Base-by-base conservation (phyloP, 768 basidiomycete genomes). In the Pholiota microspora region DNA sequence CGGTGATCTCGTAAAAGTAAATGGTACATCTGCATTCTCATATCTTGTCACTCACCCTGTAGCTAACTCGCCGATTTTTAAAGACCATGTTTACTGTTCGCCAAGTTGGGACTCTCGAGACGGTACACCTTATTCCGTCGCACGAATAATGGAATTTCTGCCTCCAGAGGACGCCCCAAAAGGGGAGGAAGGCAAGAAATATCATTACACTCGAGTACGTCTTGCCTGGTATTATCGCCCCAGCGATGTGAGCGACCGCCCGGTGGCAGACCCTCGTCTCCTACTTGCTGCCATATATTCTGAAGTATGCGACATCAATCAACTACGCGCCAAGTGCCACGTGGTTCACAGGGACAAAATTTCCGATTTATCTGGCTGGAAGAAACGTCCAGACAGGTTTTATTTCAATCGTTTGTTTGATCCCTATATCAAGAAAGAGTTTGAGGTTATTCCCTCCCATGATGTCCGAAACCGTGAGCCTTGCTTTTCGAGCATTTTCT, bases 81-180 rank as follows among this genome's bases (percentile, higher is more conserved):
- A 97, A 67, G 96, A 98, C 72, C 94, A 98, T 75, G 95, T 98
- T 62, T 98, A 97, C 69, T 93, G 93, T 73, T 94, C 95, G 28
- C 90, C 94, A 27, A 89, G 86, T 57, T 98, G 94, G 94, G 82
- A 86, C 53, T 80, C 89, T 57, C 84, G 95, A 57, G 94, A 97
- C 67, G 92, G 93, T 64, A 93, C 94, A 57, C 95, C 97, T 54
- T 98, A 97, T 72, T 90, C 91, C 38, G 85, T 99, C 55, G 95
- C 91, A 46, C 86, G 96, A 63, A 92, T 99, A 74, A 96, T 99
- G 88, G 92, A 95, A 72, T 94, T 98, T 65, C 77, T 98, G 15
- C 88, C 89, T 29, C 86, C 92, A 8, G 85, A 88, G 69, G 86
- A 88, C 50, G 76, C 77, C 35, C 76, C 83, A 34, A 89, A 83